Evolutionary conservation across 2,329 filamentous ascomycete genomes (phyloP).

Genomic region (Emericellopsis atlantica): DNA sequence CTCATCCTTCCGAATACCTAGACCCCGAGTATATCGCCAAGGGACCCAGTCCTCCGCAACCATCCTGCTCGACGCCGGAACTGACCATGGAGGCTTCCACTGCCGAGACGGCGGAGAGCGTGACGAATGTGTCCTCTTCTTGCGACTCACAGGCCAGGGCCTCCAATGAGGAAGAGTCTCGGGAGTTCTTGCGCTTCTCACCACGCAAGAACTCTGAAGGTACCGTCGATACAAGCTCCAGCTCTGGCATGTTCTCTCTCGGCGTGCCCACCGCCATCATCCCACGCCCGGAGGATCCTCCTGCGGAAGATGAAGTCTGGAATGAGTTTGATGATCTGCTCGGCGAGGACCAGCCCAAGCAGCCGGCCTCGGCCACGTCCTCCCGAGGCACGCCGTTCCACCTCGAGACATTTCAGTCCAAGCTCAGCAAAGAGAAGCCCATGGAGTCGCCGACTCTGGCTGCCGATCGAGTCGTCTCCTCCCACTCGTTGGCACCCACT

Average conservation of each 20-base stretch:
- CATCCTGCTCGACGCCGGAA: conserved; percentile 19
- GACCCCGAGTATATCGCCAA: conserved; percentile 30
- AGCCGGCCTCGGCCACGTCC: conserved; percentile 38
- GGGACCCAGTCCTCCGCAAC: conserved; percentile 20
- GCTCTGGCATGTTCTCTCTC: conserved; percentile 51
- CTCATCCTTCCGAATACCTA: conserved; percentile 13
- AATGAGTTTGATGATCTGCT: conserved; percentile 87
- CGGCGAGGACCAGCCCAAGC: conserved; percentile 41
- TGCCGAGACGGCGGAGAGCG: conserved; percentile 15
- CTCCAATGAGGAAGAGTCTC: conserved; percentile 12
- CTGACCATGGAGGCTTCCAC: conserved; percentile 21
- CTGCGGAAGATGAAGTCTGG: conserved; percentile 82
- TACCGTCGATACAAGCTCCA: conserved; percentile 37
- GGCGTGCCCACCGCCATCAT: conserved; percentile 54
- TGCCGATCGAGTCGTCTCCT: conserved; percentile 17
- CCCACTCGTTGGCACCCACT: conserved; percentile 18
- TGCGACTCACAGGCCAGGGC: conserved; percentile 10
- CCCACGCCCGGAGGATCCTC: conserved; percentile 46
- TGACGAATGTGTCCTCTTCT: conserved; percentile 15
- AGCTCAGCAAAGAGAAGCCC: conserved; percentile 18
- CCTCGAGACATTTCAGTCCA: conserved; percentile 33
- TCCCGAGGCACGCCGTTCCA: conserved; percentile 44
- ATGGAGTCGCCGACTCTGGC: conserved; percentile 36
- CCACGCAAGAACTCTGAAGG: conserved; percentile 59
- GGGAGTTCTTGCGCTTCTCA: conserved; percentile 65